phyloP scores from a whole-genome alignment of 2,329 filamentous ascomycete species.

The Cladosporium colombiae region DNA sequence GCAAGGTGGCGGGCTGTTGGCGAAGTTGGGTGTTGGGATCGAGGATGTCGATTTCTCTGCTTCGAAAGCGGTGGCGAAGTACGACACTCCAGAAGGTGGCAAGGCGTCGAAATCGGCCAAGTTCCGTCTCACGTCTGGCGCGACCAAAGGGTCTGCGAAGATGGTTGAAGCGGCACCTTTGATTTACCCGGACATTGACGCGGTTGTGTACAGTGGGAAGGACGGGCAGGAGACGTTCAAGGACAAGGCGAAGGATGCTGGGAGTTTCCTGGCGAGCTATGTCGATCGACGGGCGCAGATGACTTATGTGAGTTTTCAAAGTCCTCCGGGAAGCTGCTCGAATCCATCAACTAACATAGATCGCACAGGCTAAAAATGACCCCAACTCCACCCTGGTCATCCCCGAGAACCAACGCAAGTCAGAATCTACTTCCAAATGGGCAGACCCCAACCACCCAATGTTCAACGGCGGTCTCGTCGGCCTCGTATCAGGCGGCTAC shows the following conservation, averaged over 20 bases:
- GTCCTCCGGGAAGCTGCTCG: neutral
- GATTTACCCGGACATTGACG: conserved; percentile 50
- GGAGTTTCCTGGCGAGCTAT: conserved; percentile 50
- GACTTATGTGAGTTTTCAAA: conserved; percentile 40
- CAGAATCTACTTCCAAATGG: conserved; percentile 51
- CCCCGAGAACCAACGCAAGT: conserved; percentile 38
- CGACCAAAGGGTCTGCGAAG: conserved; percentile 44
- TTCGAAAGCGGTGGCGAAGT: conserved; percentile 36
- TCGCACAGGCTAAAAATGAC: conserved; percentile 43
- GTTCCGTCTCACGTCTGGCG: conserved; percentile 42
- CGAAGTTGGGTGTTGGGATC: conserved; percentile 23
- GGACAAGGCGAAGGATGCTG: conserved; percentile 32
- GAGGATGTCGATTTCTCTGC: conserved; percentile 41
- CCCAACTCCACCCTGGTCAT: conserved; percentile 43
- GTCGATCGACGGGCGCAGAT: conserved; percentile 52
- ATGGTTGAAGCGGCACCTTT: conserved; percentile 52
- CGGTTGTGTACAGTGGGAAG: conserved; percentile 21
- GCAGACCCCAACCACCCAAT: conserved; percentile 55
- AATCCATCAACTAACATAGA: conserved; percentile 19
- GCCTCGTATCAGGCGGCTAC: conserved; percentile 51
- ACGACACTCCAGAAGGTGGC: conserved; percentile 12
- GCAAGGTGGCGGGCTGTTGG: neutral
- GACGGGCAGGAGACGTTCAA: conserved; percentile 31
- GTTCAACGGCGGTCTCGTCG: conserved; percentile 51
- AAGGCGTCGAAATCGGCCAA: conserved; percentile 28